Evolutionary conservation across 768 basidiomycete genomes (phyloP).

Genomic region (Cyathus striatus): DNA sequence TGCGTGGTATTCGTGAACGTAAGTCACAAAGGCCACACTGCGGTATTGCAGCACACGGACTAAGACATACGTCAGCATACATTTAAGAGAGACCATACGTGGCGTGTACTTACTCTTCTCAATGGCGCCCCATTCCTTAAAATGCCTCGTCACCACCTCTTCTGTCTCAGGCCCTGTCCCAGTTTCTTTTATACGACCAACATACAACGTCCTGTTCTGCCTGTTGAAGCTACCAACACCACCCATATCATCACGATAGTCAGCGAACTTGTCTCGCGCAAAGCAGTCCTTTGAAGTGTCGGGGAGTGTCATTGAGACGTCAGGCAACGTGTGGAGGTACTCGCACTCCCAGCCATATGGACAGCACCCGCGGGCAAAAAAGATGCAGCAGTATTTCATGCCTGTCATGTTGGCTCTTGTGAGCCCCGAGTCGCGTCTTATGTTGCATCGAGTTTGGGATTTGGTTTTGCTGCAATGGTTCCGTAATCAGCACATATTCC

Average conservation of each 20-base stretch:
- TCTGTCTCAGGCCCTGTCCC: conserved; percentile 87
- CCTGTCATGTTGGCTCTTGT: conserved; percentile 94
- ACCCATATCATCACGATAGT: conserved; percentile 99
- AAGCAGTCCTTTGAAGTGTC: conserved; percentile 97
- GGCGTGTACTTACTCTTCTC: conserved; percentile 67
- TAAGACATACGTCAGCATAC: conserved; percentile 13
- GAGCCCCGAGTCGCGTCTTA: conserved; percentile 85
- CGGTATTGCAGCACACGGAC: conserved; percentile 92
- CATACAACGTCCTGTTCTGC: conserved; percentile 91
- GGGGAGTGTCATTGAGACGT: conserved; percentile 60
- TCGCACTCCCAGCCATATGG: conserved; percentile 99
- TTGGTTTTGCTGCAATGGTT: conserved; percentile 84
- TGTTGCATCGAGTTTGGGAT: conserved; percentile 87
- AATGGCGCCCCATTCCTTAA: conserved; percentile 93
- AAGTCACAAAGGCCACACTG: conserved; percentile 96
- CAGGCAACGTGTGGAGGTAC: conserved; percentile 87
- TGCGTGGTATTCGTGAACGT: conserved; percentile 77
- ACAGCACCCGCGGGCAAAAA: conserved; percentile 95
- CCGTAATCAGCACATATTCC: conserved; percentile 2
- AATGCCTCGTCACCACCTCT: conserved; percentile 86
- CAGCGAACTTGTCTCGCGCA: conserved; percentile 92
- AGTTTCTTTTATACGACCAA: conserved; percentile 91
- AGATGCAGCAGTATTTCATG: conserved; percentile 90
- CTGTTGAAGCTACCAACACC: conserved; percentile 96
- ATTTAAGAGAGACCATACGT: background rate